These are phyloP conservation scores for Fusarium tanahbumbuense DNA, from an alignment of 2,329 filamentous ascomycete species.

Conservation along the genomic window DNA sequence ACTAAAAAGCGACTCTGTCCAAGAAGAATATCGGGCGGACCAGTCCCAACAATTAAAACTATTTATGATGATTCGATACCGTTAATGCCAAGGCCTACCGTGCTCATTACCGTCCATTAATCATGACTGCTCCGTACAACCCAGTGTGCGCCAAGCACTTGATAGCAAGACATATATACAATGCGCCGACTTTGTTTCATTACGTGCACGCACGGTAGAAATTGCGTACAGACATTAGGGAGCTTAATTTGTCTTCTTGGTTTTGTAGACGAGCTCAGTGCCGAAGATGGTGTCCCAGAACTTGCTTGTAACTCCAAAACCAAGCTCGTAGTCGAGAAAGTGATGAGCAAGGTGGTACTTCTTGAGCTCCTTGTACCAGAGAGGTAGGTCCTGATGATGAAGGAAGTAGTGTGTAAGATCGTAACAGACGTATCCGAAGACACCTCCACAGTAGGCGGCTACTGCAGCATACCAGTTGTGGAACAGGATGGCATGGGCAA, in stretches of 20 bases:
- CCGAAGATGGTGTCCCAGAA: slow-evolving; percentile 97
- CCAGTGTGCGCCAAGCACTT: slow-evolving; percentile 36
- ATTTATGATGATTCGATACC: slow-evolving; percentile 38
- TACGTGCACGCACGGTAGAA: not conserved
- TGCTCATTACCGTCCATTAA: slow-evolving; percentile 46
- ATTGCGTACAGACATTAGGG: not conserved
- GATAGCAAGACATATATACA: slow-evolving; percentile 35
- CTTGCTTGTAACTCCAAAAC: slow-evolving; percentile 94
- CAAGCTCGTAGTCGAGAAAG: slow-evolving; percentile 97
- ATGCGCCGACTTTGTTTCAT: slow-evolving; percentile 8
- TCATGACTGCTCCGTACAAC: slow-evolving; percentile 40
- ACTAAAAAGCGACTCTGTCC: slow-evolving; percentile 40
- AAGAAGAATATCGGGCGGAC: slow-evolving; percentile 37
- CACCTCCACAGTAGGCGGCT: slow-evolving; percentile 85
- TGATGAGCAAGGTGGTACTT: slow-evolving; percentile 98
- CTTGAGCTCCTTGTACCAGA: slow-evolving; percentile 92
- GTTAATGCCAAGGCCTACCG: slow-evolving; percentile 42
- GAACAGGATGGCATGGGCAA: slow-evolving; percentile 84
- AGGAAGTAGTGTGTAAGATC: slow-evolving; percentile 99
- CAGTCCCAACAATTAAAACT: slow-evolving; percentile 45
- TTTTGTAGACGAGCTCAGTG: slow-evolving; percentile 73
- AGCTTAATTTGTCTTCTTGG: slow-evolving; percentile 51
- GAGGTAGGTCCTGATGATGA: slow-evolving; percentile 90
- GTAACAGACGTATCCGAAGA: slow-evolving; percentile 97
- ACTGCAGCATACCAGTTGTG: slow-evolving; percentile 87